These are phyloP conservation scores for Gracilaria domingensis DNA, from an alignment of 23 red algal genomes.

Conservation along the genomic window DNA sequence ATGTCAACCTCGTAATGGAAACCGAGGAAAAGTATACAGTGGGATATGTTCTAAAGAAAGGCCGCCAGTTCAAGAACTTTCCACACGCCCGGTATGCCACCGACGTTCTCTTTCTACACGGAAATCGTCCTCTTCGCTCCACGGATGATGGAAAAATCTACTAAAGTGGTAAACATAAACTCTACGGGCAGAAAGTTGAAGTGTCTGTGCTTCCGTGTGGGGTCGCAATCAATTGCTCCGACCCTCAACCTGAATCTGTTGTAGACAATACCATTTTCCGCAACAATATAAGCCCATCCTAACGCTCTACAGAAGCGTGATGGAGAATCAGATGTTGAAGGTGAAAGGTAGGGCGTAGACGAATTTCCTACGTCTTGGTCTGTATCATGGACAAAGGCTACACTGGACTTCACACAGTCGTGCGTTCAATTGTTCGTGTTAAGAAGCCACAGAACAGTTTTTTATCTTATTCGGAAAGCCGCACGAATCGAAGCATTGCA, in stretches of 20 bases:
- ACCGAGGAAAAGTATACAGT: not conserved
- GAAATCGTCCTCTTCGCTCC: too few relatives aligned
- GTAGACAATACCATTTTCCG: not conserved
- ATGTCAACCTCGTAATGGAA: not conserved
- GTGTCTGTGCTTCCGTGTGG: not conserved
- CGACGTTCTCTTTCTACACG: not conserved
- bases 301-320: not conserved
- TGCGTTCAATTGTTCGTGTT: not conserved
- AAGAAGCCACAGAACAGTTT: not conserved
- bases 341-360: too few relatives aligned
- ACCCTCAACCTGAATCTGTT: not conserved
- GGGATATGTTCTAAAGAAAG: not conserved
- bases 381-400: not conserved
- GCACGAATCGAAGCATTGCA: not conserved
- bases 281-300: not conserved
- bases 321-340: not conserved
- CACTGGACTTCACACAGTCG: not conserved
- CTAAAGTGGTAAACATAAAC: slow-evolving; percentile 3
- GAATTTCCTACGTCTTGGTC: not conserved
- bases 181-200: not conserved
- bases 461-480: not conserved
- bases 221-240: not conserved
- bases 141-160: not conserved
- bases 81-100: not conserved
- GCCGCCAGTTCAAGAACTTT: not conserved